Conservation (phyloP, 2,329 filamentous ascomycete genomes). For the Fusarium tricinctum region DNA sequence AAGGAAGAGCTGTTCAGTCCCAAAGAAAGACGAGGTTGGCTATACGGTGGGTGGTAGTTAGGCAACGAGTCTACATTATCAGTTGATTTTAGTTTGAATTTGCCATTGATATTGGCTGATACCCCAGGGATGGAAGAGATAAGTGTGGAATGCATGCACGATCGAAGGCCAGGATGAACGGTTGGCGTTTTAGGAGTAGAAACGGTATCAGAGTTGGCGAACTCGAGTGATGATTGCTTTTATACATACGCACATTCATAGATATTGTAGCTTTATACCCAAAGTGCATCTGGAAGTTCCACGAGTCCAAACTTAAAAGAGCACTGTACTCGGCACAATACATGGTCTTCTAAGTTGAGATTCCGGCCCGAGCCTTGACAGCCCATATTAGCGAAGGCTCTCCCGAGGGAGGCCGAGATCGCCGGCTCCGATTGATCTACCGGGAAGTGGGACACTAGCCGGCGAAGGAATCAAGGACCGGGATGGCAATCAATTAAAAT, state of each 20-base stretch:
- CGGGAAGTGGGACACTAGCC: not conserved
- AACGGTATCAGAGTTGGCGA: not conserved
- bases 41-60: constrained; percentile 33
- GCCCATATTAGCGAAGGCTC: not conserved
- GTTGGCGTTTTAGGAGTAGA: constrained; percentile 31
- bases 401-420: constrained; percentile 5
- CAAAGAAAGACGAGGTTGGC: constrained; percentile 35
- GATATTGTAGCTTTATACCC: not conserved
- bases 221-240: not conserved
- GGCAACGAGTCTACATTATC: not conserved
- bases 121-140: constrained; percentile 14
- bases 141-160: constrained; percentile 14
- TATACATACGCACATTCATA: not conserved
- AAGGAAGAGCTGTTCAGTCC: constrained; percentile 46
- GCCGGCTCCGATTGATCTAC: constrained; percentile 20
- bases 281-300: not conserved
- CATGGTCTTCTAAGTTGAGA: constrained; percentile 1
- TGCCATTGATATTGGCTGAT: constrained; percentile 24
- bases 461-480: not conserved
- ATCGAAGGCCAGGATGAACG: constrained; percentile 10
- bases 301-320: not conserved
- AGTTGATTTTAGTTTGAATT: constrained; percentile 12
- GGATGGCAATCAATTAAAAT: not conserved
- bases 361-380: constrained; percentile 17
- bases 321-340: not conserved